Base-by-base conservation (phyloP, 495 filamentous ascomycete species). In the Polyplosphaeria fusca region DNA sequence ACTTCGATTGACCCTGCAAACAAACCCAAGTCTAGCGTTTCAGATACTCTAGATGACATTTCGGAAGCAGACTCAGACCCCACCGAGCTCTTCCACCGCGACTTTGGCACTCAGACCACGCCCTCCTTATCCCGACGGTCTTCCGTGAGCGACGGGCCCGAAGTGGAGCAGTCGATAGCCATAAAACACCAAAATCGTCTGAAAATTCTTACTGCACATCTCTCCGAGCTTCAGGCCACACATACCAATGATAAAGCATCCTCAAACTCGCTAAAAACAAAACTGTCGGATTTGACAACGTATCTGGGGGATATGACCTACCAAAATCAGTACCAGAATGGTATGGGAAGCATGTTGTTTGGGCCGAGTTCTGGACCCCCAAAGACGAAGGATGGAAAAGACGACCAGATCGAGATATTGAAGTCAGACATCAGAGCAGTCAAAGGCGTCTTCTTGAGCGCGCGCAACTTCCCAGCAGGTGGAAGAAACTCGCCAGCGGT, bases 361-460 rank as follows among this genome's bases (percentile, higher is more conserved):
- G 58, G 42, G 50, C 59, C 26, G 16, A 57, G 54, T 47, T 50
- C 49, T 30, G 55, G 58, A 7, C 65, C 67, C 26, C 49, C 68
- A 55, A 68, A 75, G 48, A 73, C 71, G 43, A 75, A 68, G 26
- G 64, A 66, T 47, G 59, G 69, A 25, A 75, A 80, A 72, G 73
- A 91, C 32, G 92, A 96, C 68, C 86, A 85, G 59, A 85, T 95
- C 55, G 79, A 81, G 24, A 81, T 77, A 66, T 80, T 94, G 14
- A 91, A 86, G 72, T 79, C 84, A 20, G 89, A 94, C 67, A 95
- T 98, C 56, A 76, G 90, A 46, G 81, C 89, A 59, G 83, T 97
- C n/a, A 98, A 98, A 77, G 92, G 93, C 16, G 86, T 91, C 42
- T 74, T 98, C 69, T 65, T 98, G 67, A 92, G 85, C 75, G 84